Evolutionary conservation across 129 eudicot genomes (phyloP).

Genomic region (Pulicaria dysenterica): DNA sequence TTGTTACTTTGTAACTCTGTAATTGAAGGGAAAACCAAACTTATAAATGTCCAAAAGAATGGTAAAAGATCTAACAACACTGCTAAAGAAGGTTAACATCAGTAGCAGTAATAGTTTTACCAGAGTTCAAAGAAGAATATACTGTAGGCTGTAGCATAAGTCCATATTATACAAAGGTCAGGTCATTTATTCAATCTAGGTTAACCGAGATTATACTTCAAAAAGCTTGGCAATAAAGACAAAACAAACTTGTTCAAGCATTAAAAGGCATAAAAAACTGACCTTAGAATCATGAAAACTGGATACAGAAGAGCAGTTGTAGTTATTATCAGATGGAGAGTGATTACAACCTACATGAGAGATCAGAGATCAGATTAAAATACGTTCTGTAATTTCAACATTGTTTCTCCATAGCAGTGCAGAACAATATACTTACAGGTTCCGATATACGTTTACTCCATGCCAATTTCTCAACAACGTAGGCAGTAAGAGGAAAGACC

Average conservation of each 20-base stretch:
- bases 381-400: constrained; percentile 2
- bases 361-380: constrained; percentile 30
- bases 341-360: constrained; percentile 60
- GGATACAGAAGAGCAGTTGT: constrained; percentile 65
- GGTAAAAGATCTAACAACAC: neutral
- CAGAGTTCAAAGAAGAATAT: neutral
- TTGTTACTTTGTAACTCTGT: constrained; percentile 3
- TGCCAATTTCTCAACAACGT: constrained; percentile 73
- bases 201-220: constrained; percentile 9
- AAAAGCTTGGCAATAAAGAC: neutral
- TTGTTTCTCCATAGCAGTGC: neutral
- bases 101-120: neutral
- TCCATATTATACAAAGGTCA: neutral
- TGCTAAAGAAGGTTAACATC: constrained; percentile 5
- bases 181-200: constrained; percentile 9
- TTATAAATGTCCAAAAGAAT: neutral
- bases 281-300: constrained; percentile 77
- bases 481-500: constrained; percentile 77
- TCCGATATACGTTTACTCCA: constrained; percentile 59
- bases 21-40: neutral
- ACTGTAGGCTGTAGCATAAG: constrained; percentile 12
- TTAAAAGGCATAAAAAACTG: constrained; percentile 18
- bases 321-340: constrained; percentile 59
- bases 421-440: constrained; percentile 50
- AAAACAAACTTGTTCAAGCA: neutral